Evolutionary conservation across 179 eudicot genomes (phyloP).

Genomic region (Amaranthus tricolor): DNA sequence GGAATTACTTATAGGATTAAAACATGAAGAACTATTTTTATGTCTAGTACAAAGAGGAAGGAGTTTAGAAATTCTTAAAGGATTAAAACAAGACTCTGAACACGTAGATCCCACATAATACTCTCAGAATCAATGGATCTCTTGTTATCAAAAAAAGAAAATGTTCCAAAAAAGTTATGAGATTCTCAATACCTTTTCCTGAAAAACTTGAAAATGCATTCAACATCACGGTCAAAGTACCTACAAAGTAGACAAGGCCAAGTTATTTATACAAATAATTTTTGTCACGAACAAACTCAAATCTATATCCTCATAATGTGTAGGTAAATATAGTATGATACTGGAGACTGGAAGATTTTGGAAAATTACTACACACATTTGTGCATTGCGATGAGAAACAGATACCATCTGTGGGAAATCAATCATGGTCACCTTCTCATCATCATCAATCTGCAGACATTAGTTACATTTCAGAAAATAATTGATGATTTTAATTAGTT

Average conservation of each 20-base stretch:
- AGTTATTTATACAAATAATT: not conserved
- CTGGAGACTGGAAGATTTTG: not conserved
- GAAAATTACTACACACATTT: slow-evolving; percentile 52
- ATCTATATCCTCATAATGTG: not conserved
- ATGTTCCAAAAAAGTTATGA: not conserved
- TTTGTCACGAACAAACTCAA: not conserved
- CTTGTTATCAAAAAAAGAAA: not conserved
- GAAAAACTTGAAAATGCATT: slow-evolving; percentile 93
- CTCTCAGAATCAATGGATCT: not conserved
- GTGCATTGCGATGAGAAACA: slow-evolving; percentile 82
- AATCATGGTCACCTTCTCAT: slow-evolving; percentile 87
- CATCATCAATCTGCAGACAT: slow-evolving; percentile 69
- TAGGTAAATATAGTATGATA: not conserved
- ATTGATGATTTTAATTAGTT: not conserved
- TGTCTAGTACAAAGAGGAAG: not conserved
- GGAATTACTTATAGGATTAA: too few relatives aligned
- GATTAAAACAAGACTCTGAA: not conserved
- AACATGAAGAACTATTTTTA: not conserved
- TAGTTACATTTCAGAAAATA: not conserved
- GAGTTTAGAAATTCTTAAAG: not conserved
- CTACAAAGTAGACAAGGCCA: slow-evolving; percentile 33
- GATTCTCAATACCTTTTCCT: slow-evolving; percentile 52
- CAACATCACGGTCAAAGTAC: slow-evolving; percentile 98
- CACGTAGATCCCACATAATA: not conserved
- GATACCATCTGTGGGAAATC: slow-evolving; percentile 99